A percentile compares a stretch with the other conserved stretches of the same genome.
Conservation (phyloP, 192 early-diverging fungal genomes). For the Mortierella alpina region DNA sequence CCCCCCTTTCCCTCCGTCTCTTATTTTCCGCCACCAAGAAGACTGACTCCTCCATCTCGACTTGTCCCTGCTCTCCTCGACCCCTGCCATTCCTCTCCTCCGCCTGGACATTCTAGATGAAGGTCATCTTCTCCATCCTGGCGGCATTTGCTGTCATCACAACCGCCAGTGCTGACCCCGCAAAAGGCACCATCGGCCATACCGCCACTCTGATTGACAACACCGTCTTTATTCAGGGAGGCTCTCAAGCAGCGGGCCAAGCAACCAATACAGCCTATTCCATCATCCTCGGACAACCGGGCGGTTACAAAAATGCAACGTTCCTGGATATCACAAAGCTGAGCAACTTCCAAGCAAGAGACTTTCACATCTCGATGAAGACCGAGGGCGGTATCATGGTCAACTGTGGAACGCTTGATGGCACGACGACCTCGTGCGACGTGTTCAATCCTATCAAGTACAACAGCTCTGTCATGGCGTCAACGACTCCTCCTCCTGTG, state of each 20-base stretch:
- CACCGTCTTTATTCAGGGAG: conserved; percentile 45
- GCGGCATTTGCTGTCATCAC: conserved; percentile 5
- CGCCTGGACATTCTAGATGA: conserved; percentile 3
- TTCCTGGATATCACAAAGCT: conserved; percentile 14
- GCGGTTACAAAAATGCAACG: neutral
- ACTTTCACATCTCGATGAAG: conserved; percentile 2
- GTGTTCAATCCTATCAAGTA: conserved; percentile 14
- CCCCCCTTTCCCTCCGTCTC: neutral
- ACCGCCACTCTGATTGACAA: conserved; percentile 21
- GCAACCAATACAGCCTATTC: conserved; percentile 21
- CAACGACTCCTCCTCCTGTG: neutral
- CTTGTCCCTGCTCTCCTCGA: neutral
- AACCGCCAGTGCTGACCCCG: neutral
- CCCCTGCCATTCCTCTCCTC: neutral
- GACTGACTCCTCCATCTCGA: neutral
- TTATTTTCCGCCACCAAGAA: neutral
- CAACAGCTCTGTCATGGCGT: conserved; percentile 3
- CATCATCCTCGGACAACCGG: conserved; percentile 6
- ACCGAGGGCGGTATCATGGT: conserved; percentile 1
- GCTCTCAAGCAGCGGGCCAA: neutral
- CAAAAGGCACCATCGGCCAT: conserved; percentile 21
- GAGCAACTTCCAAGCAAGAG: conserved; percentile 10
- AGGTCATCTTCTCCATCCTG: conserved; percentile 5
- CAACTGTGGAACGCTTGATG: conserved; percentile 28
- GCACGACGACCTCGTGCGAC: conserved; percentile 10